Evolutionary conservation across 768 basidiomycete genomes (phyloP).

Genomic region (Leccinum arenicola): DNA sequence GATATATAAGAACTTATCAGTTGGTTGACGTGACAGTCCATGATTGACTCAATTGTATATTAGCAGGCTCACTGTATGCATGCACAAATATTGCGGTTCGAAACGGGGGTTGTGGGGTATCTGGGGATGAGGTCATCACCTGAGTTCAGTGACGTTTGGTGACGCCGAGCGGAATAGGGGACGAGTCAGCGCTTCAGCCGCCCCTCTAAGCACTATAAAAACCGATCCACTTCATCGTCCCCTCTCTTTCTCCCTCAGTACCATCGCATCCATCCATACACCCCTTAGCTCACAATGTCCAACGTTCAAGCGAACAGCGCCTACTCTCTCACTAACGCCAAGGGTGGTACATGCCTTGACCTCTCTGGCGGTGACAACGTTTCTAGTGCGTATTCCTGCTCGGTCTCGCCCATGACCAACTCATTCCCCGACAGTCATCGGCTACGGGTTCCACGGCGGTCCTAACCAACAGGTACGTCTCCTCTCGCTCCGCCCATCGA

Average conservation of each 20-base stretch:
- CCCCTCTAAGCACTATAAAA: not conserved
- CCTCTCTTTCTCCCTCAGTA: not conserved
- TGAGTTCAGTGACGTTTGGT: not conserved
- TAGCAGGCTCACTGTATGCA: constrained; percentile 14
- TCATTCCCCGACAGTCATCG: constrained; percentile 40
- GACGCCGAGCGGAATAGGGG: not conserved
- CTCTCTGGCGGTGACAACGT: constrained; percentile 51
- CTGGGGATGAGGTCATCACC: not conserved
- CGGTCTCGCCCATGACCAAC: not conserved
- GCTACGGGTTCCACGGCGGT: constrained; percentile 41
- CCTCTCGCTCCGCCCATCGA: not conserved
- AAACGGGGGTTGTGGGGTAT: not conserved
- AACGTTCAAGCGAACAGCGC: constrained; percentile 33
- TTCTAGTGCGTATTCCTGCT: constrained; percentile 36
- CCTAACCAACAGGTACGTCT: constrained; percentile 48
- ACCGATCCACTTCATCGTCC: not conserved
- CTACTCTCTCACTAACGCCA: constrained; percentile 50
- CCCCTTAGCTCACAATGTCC: constrained; percentile 14
- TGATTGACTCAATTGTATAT: constrained; percentile 7
- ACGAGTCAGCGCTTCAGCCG: not conserved
- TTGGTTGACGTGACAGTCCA: not conserved
- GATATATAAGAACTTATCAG: not conserved
- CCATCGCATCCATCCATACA: not conserved
- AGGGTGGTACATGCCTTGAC: constrained; percentile 51
- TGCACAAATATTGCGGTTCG: not conserved